A percentile compares a stretch with the other conserved stretches of the same genome.
Evolutionary conservation across 2,329 filamentous ascomycete genomes (phyloP).

Genomic region (Chaetoscypha palmicola): DNA sequence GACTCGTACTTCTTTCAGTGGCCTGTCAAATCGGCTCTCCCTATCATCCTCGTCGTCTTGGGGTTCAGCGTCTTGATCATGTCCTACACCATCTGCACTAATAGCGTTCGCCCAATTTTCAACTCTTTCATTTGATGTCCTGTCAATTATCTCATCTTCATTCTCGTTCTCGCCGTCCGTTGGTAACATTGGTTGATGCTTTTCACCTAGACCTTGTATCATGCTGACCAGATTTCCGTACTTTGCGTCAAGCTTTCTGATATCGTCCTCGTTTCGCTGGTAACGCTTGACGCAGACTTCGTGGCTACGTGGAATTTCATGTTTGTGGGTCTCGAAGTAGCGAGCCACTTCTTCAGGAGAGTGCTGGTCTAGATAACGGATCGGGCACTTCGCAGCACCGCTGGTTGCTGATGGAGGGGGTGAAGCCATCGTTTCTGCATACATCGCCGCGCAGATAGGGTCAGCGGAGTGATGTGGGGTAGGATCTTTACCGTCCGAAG

Average conservation of each 20-base stretch:
- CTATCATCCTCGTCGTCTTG: conserved; percentile 47
- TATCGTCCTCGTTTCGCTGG: conserved; percentile 77
- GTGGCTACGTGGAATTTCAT: conserved; percentile 88
- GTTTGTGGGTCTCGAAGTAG: conserved; percentile 93
- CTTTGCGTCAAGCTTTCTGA: conserved; percentile 85
- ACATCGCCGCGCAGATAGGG: conserved; percentile 59
- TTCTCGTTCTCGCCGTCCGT: conserved; percentile 35
- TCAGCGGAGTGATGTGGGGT: conserved; percentile 46
- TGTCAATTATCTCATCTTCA: conserved; percentile 41
- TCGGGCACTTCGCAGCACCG: conserved; percentile 70
- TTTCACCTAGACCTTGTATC: conserved; percentile 82
- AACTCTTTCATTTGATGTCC: conserved; percentile 61
- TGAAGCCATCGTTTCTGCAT: conserved; percentile 45
- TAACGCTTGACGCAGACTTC: conserved; percentile 87
- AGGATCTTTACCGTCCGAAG: conserved; percentile 32
- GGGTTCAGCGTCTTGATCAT: conserved; percentile 32
- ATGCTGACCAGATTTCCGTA: conserved; percentile 82
- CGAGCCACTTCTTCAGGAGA: conserved; percentile 87
- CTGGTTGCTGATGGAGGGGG: conserved; percentile 41
- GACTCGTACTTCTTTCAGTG: conserved; percentile 81
- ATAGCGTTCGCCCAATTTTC: conserved; percentile 81
- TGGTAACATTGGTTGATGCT: conserved; percentile 82
- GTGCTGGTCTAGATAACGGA: conserved; percentile 86
- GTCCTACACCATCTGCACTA: conserved; percentile 45
- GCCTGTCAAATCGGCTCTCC: conserved; percentile 71